Conservation (phyloP, 2,329 filamentous ascomycete genomes). For the Sarocladium brachiariae region DNA sequence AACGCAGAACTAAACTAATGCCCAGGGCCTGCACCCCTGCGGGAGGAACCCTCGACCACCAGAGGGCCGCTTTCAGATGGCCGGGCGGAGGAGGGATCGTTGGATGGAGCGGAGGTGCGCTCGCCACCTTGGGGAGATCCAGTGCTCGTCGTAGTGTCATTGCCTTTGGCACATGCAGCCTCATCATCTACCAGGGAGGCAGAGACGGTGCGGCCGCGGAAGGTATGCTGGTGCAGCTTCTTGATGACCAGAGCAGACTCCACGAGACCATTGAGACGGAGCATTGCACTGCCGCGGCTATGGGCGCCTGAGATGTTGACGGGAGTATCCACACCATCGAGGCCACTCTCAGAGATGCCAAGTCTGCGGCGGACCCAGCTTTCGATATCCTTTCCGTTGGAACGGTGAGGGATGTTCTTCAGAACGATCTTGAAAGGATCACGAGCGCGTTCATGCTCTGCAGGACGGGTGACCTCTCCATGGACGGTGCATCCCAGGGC, state of each 20-base stretch:
- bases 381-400: conserved; percentile 17
- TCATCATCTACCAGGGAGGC: conserved; percentile 18
- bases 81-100: not conserved
- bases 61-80: not conserved
- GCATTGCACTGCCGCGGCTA: conserved; percentile 21
- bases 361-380: conserved; percentile 22
- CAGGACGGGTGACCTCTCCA: too few species aligned
- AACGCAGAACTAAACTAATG: too few species aligned
- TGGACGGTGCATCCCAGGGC: too few species aligned
- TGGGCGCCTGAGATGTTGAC: conserved; percentile 15
- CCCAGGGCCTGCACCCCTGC: not conserved
- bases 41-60: not conserved
- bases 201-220: conserved; percentile 18
- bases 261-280: conserved; percentile 17
- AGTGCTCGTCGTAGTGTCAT: not conserved
- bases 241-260: conserved; percentile 19
- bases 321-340: not conserved
- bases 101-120: not conserved
- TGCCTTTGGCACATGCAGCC: conserved; percentile 5
- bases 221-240: conserved; percentile 20
- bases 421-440: conserved; percentile 19
- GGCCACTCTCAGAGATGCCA: conserved; percentile 14
- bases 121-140: not conserved
- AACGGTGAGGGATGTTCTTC: conserved; percentile 19
- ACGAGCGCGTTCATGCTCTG: too few species aligned